These are phyloP conservation scores for Monosporascus cannonballus DNA, from an alignment of 2,329 filamentous ascomycete species.

Conservation along the genomic window DNA sequence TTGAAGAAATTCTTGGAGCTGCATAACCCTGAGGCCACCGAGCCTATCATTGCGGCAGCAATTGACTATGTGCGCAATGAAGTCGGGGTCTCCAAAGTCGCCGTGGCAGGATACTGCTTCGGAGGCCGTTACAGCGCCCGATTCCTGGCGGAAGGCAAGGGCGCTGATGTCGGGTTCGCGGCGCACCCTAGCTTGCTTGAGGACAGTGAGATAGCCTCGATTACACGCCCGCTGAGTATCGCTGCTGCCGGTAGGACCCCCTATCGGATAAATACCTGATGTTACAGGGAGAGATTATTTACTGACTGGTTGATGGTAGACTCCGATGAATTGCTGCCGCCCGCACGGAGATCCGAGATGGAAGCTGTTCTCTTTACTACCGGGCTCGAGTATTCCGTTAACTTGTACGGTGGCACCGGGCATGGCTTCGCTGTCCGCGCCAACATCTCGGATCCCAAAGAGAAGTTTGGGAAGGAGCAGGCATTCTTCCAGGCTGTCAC, in stretches of 20 bases:
- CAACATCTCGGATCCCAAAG: constrained; percentile 43
- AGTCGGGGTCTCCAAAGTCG: constrained; percentile 47
- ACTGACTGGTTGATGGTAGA: constrained; percentile 30
- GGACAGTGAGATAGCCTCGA: constrained; percentile 50
- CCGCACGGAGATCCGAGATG: constrained; percentile 46
- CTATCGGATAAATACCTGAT: neutral
- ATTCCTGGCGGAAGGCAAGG: constrained; percentile 43
- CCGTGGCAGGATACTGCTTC: constrained; percentile 58
- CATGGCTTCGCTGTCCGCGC: constrained; percentile 72
- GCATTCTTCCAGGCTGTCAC: constrained; percentile 69
- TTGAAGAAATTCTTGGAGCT: constrained; percentile 22
- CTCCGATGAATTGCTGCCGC: constrained; percentile 52
- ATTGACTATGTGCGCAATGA: constrained; percentile 39
- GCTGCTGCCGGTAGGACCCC: constrained; percentile 49
- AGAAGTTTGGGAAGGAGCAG: constrained; percentile 70
- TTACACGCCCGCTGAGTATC: constrained; percentile 53
- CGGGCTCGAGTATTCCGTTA: constrained; percentile 58
- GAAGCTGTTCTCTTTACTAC: constrained; percentile 53
- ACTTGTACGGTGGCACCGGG: constrained; percentile 59
- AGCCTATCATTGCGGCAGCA: constrained; percentile 39
- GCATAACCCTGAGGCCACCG: constrained; percentile 35
- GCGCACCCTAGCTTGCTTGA: constrained; percentile 61
- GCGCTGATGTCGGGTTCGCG: constrained; percentile 52
- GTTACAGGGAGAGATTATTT: neutral
- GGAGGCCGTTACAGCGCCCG: constrained; percentile 54